These are phyloP conservation scores for Plasmopara muralis DNA, from an alignment of 352 stramenopile genomes.

Conservation along the genomic window DNA sequence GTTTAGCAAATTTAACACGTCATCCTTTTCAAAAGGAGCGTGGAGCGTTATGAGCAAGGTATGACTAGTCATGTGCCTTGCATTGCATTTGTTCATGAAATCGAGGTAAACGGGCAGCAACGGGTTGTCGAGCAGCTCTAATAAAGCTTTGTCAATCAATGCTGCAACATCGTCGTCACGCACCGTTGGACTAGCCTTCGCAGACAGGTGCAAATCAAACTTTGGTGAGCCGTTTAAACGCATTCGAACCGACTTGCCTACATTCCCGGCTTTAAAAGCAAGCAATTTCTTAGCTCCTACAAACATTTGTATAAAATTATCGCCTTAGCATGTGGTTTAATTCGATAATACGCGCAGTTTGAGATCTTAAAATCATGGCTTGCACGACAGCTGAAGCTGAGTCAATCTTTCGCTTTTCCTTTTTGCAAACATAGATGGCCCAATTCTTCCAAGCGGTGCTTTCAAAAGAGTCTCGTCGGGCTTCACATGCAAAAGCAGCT, in stretches of 20 bases:
- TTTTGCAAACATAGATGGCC: not conserved
- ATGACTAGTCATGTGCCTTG: not conserved
- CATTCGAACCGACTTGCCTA: too few relatives aligned
- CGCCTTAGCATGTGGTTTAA: too few relatives aligned
- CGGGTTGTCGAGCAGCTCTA: not conserved
- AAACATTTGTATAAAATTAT: too few relatives aligned
- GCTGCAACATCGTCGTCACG: not conserved
- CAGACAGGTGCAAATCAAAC: not conserved
- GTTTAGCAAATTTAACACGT: not conserved
- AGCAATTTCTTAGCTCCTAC: not conserved
- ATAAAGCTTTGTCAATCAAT: not conserved
- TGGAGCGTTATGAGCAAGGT: not conserved
- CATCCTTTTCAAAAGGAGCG: not conserved
- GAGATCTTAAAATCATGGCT: too few relatives aligned
- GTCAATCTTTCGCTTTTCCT: not conserved
- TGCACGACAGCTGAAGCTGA: not conserved
- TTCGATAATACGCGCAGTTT: too few relatives aligned
- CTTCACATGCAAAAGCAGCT: too few relatives aligned
- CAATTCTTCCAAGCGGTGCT: not conserved
- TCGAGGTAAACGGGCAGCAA: not conserved
- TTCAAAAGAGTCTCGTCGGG: too few relatives aligned
- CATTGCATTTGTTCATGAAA: not conserved
- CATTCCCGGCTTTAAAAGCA: not conserved
- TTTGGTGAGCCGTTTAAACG: too few relatives aligned
- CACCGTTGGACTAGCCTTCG: not conserved